These are phyloP conservation scores for Physcomitrellopsis africana DNA, from an alignment of 225 moss, liverwort and hornwort genomes.

Conservation along the genomic window DNA sequence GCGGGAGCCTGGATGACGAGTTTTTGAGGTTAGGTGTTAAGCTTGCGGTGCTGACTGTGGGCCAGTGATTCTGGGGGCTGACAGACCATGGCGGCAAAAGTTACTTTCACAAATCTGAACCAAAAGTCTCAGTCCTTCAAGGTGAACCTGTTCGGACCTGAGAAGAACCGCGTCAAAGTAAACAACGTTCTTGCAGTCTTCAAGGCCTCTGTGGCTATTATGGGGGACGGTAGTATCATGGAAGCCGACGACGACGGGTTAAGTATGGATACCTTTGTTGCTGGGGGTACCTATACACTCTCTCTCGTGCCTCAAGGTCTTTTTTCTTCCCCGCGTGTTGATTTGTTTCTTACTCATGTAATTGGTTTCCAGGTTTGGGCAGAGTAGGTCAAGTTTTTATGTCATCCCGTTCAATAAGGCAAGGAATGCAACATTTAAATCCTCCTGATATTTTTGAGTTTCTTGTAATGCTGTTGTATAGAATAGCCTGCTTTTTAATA, in stretches of 20 bases:
- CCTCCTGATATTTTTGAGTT: background rate
- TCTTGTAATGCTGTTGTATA: background rate
- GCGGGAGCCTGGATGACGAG: conserved; percentile 25
- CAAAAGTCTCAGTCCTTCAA: conserved; percentile 50
- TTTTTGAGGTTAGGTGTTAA: background rate
- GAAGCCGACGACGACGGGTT: conserved; percentile 60
- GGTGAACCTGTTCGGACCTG: conserved; percentile 51
- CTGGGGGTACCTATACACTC: conserved; percentile 47
- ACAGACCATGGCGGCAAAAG: conserved; percentile 54
- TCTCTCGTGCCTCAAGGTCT: conserved; percentile 58
- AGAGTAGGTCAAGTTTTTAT: background rate
- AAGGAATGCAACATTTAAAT: background rate
- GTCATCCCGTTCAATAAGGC: background rate
- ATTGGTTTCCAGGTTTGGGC: background rate
- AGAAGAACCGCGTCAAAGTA: conserved; percentile 56
- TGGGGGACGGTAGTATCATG: conserved; percentile 65
- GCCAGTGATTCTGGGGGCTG: conserved; percentile 19
- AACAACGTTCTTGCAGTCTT: conserved; percentile 53
- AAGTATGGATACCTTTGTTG: conserved; percentile 59
- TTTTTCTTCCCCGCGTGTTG: background rate
- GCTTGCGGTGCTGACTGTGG: conserved; percentile 20
- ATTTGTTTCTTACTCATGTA: background rate
- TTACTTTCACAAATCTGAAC: conserved; percentile 50
- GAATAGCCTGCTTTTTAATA: background rate
- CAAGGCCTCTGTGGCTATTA: conserved; percentile 56